Evolutionary conservation across 2,329 filamentous ascomycete species (phyloP).

Genomic region (Calonectria pteridis): DNA sequence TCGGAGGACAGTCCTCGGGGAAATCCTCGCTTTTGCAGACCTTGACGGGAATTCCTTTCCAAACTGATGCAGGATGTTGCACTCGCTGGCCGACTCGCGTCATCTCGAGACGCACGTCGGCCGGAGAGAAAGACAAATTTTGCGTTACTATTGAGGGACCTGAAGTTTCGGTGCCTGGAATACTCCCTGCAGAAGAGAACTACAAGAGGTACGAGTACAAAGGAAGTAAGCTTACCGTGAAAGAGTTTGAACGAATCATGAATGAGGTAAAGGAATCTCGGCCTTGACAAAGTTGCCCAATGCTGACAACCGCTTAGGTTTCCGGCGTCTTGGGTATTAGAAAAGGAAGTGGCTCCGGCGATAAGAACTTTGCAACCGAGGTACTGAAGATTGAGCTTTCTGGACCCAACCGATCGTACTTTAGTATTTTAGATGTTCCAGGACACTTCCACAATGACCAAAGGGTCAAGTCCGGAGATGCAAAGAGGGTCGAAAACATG

Average conservation of each 20-base stretch:
- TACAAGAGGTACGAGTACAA: slow-evolving; percentile 30
- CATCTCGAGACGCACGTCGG: slow-evolving; percentile 49
- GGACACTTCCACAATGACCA: slow-evolving; percentile 45
- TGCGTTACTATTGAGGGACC: slow-evolving; percentile 48
- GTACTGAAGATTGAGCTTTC: slow-evolving; percentile 54
- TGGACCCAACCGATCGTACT: slow-evolving; percentile 51
- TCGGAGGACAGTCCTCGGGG: slow-evolving; percentile 52
- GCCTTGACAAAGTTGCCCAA: not conserved
- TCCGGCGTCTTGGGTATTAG: slow-evolving; percentile 48
- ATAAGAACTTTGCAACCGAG: slow-evolving; percentile 53
- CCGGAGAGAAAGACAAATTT: slow-evolving; percentile 44
- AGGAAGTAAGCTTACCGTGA: slow-evolving; percentile 42
- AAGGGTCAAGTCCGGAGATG: slow-evolving; percentile 47
- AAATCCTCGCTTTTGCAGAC: slow-evolving; percentile 54
- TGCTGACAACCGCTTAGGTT: slow-evolving; percentile 35
- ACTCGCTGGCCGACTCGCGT: slow-evolving; percentile 55
- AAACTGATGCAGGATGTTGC: slow-evolving; percentile 47
- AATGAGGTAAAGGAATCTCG: slow-evolving; percentile 41
- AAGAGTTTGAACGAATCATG: slow-evolving; percentile 47
- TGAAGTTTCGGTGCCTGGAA: slow-evolving; percentile 32
- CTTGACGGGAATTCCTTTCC: slow-evolving; percentile 54
- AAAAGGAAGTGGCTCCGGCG: slow-evolving; percentile 31
- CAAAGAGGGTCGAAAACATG: slow-evolving; percentile 47
- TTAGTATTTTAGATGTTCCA: slow-evolving; percentile 54
- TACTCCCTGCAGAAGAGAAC: slow-evolving; percentile 23